phyloP scores from a whole-genome alignment of 192 early-diverging fungal genomes.

The Coemansia sp. region DNA sequence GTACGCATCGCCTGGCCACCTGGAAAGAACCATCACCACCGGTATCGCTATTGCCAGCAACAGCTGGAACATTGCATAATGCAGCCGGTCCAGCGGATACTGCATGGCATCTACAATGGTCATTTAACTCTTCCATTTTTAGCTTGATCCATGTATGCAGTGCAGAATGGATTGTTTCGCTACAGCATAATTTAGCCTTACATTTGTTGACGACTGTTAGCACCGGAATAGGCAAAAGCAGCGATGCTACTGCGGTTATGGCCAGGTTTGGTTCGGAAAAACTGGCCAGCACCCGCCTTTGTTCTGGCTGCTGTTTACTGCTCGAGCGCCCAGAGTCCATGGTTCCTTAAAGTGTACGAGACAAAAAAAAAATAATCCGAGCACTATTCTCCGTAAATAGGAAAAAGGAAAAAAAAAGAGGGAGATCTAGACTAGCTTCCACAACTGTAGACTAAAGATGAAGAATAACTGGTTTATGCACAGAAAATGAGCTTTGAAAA shows the following conservation, averaged over 20 bases:
- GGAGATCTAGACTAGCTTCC: too few species aligned
- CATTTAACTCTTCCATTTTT: too few species aligned
- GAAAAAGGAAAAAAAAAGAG: background rate
- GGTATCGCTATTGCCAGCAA: slow-evolving; percentile 25
- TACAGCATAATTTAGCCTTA: slow-evolving; percentile 1
- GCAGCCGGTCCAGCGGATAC: slow-evolving; percentile 46
- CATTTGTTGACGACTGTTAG: slow-evolving; percentile 36
- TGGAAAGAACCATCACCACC: background rate
- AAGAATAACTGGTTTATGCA: too few species aligned
- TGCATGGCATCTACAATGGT: slow-evolving; percentile 24
- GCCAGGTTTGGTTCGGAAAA: slow-evolving; percentile 29
- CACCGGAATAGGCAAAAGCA: slow-evolving; percentile 36
- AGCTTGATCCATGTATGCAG: too few species aligned
- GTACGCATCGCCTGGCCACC: background rate
- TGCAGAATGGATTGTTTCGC: too few species aligned
- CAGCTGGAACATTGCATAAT: slow-evolving; percentile 45
- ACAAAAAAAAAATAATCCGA: slow-evolving; percentile 3
- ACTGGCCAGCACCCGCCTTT: slow-evolving; percentile 9
- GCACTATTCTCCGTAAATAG: too few species aligned
- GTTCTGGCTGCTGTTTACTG: slow-evolving; percentile 1
- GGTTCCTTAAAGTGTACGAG: background rate
- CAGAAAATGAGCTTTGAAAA: too few species aligned
- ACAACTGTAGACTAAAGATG: too few species aligned
- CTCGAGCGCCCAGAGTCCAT: background rate
- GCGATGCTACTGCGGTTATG: slow-evolving; percentile 16